A percentile compares a stretch with the other conserved stretches of the same genome.
Conservation (phyloP, 768 basidiomycete species). For the Lentinula raphanica region DNA sequence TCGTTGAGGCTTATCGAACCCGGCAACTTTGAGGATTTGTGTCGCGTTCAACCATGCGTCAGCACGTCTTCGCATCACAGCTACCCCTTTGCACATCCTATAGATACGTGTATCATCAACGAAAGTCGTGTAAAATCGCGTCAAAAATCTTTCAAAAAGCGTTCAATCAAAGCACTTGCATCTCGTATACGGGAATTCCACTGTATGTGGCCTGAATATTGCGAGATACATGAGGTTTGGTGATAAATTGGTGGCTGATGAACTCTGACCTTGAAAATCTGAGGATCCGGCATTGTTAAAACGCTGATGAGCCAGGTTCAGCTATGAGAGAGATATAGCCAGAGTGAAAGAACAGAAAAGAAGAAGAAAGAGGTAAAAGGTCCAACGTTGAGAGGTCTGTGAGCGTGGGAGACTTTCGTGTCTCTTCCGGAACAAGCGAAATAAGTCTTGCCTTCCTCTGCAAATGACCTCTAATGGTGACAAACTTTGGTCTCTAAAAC, state of each 20-base stretch:
- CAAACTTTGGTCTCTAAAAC: conserved; percentile 13
- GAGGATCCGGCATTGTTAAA: conserved; percentile 65
- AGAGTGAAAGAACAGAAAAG: background rate
- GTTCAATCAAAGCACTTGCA: conserved; percentile 44
- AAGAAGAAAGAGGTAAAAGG: background rate
- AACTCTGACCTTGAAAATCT: conserved; percentile 77
- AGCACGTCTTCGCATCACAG: conserved; percentile 93
- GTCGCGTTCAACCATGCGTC: conserved; percentile 99
- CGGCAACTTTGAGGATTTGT: conserved; percentile 97
- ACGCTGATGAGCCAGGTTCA: background rate
- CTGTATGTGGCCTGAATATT: conserved; percentile 77
- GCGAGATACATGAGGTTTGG: conserved; percentile 12
- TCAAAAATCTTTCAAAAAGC: conserved; percentile 13
- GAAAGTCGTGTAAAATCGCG: conserved; percentile 32
- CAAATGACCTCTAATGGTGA: background rate
- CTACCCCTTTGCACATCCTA: conserved; percentile 93
- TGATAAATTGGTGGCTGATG: conserved; percentile 16
- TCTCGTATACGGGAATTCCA: conserved; percentile 89
- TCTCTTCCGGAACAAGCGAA: background rate
- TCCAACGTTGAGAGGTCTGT: background rate
- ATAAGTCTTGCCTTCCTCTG: background rate
- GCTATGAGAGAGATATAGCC: background rate
- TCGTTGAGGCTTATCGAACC: conserved; percentile 97
- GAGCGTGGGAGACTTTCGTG: background rate
- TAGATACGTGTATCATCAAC: conserved; percentile 29